Percentiles rank a stretch among this genome's conserved stretches.
Evolutionary conservation across 805 yeast species (phyloP).

Genomic region (Candida pseudofarinosa): DNA sequence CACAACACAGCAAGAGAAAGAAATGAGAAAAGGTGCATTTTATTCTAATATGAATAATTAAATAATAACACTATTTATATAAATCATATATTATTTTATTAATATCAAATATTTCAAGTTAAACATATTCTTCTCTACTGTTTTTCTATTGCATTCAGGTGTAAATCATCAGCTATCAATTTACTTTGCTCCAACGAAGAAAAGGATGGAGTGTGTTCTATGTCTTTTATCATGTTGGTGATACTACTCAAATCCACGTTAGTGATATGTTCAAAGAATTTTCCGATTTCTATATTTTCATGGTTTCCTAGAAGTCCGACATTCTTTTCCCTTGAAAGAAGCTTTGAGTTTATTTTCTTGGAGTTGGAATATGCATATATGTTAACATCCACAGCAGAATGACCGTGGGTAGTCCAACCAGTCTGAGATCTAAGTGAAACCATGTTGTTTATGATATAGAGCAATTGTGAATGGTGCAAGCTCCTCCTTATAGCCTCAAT

Average conservation of each 20-base stretch:
- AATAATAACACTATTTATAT: not conserved
- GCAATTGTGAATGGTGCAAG: constrained; percentile 29
- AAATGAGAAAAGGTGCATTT: not conserved
- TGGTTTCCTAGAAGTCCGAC: constrained; percentile 67
- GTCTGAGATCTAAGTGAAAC: constrained; percentile 78
- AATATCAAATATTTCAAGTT: no score
- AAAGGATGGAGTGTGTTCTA: constrained; percentile 35
- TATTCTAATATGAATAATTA: not conserved
- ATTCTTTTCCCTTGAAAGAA: constrained; percentile 22
- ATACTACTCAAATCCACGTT: constrained; percentile 45
- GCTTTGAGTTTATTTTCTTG: constrained; percentile 35
- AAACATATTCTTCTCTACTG: no score
- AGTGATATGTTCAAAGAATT: constrained; percentile 57
- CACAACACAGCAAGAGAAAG: not conserved
- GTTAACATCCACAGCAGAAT: constrained; percentile 92
- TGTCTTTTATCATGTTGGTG: constrained; percentile 46
- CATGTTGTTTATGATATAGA: constrained; percentile 61
- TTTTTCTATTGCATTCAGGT: not conserved
- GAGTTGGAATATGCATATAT: constrained; percentile 76
- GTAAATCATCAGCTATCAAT: not conserved
- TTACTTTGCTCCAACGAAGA: not conserved
- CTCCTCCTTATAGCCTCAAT: constrained; percentile 16
- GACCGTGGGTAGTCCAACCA: constrained; percentile 98
- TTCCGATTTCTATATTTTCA: constrained; percentile 84
- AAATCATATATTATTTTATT: constrained; percentile 1